A percentile compares a stretch with the other conserved stretches of the same genome.
These are phyloP conservation scores for Aspergillus sp. DNA, from an alignment of 2,329 filamentous ascomycete species.

Conservation along the genomic window DNA sequence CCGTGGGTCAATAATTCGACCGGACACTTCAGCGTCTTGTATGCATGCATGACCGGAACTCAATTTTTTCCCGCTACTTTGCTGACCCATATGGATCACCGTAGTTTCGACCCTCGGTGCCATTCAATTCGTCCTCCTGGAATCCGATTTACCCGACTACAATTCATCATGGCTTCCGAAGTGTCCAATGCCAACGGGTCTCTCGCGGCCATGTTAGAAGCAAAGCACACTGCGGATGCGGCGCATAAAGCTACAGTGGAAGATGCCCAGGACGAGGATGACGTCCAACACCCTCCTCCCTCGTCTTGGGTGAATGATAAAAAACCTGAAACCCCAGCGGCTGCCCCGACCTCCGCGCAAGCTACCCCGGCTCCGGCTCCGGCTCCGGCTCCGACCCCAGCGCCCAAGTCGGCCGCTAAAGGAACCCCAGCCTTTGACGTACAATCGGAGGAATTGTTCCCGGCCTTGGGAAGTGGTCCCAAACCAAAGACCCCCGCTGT, in stretches of 20 bases:
- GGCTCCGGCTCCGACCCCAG: conserved; percentile 29
- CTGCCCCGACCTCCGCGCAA: conserved; percentile 11
- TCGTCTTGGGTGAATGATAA: conserved; percentile 35
- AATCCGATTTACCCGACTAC: conserved; percentile 2
- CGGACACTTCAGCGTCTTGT: too few relatives aligned
- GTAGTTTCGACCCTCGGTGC: neutral
- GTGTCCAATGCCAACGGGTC: conserved; percentile 29
- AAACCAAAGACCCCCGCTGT: conserved; percentile 57
- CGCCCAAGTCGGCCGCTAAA: conserved; percentile 32
- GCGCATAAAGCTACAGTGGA: conserved; percentile 61
- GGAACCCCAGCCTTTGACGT: conserved; percentile 59
- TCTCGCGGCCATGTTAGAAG: conserved; percentile 46
- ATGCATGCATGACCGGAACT: too few relatives aligned
- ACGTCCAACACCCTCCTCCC: conserved; percentile 50
- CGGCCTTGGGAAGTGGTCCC: conserved; percentile 67
- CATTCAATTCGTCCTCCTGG: neutral
- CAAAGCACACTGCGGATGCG: conserved; percentile 46
- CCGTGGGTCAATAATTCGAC: too few relatives aligned
- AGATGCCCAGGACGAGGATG: conserved; percentile 72
- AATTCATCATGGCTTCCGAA: conserved; percentile 28
- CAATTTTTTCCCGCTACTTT: too few relatives aligned
- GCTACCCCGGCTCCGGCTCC: conserved; percentile 13
- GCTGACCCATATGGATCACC: too few relatives aligned
- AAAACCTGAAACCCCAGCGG: conserved; percentile 16
- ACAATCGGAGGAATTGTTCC: conserved; percentile 84